A percentile compares a stretch with the other conserved stretches of the same genome.
phyloP scores from a whole-genome alignment of 2,329 filamentous ascomycete species.

The Botrytis porri region DNA sequence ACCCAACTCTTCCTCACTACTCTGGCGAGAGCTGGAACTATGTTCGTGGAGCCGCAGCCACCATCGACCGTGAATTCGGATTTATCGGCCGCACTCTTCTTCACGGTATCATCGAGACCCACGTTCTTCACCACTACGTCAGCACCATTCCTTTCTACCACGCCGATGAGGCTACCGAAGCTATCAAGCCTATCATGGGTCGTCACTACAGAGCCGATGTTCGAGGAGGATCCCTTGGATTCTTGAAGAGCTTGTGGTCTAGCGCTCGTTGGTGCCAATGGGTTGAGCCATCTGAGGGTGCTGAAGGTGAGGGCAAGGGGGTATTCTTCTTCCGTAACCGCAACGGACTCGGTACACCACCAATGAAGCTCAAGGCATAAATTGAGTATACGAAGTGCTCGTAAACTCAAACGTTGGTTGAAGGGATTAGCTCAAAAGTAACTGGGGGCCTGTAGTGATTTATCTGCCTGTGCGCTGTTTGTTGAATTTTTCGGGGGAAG shows the following conservation, averaged over 20 bases:
- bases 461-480: background rate
- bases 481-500: background rate
- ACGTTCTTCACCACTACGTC: conserved; percentile 97
- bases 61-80: conserved; percentile 95
- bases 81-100: conserved; percentile 67
- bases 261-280: conserved; percentile 89
- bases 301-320: conserved; percentile 75
- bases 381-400: conserved; percentile 19
- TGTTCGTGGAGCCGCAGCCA: conserved; percentile 87
- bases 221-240: conserved; percentile 73
- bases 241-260: conserved; percentile 78
- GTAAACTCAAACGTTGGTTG: background rate
- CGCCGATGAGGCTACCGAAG: conserved; percentile 89
- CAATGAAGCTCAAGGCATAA: conserved; percentile 30
- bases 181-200: conserved; percentile 94
- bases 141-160: conserved; percentile 96
- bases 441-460: background rate
- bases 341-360: conserved; percentile 69
- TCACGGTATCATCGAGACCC: conserved; percentile 39
- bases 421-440: background rate
- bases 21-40: conserved; percentile 84
- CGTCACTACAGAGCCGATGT: conserved; percentile 87
- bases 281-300: conserved; percentile 87
- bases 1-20: conserved; percentile 92
- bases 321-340: conserved; percentile 97